Conservation (phyloP, 2,329 filamentous ascomycete species). For the Chaetomium sp. region DNA sequence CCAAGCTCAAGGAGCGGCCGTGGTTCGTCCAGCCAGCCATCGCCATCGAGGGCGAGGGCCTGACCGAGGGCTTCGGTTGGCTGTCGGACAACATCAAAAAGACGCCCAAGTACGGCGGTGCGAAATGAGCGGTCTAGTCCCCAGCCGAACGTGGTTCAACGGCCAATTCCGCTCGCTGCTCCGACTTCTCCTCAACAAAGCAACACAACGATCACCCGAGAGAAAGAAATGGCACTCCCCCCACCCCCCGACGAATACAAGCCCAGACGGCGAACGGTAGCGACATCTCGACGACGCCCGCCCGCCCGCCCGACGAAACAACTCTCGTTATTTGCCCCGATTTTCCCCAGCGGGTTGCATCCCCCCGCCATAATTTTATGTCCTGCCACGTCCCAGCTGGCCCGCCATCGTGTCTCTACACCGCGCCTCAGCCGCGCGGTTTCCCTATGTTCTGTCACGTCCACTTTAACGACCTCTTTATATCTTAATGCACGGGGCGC, state of each 20-base stretch:
- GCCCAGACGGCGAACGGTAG: background rate
- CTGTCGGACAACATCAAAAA: constrained; percentile 81
- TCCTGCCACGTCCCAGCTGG: constrained; percentile 2
- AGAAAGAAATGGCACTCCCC: background rate
- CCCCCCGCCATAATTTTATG: constrained; percentile 4
- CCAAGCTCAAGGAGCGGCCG: constrained; percentile 77
- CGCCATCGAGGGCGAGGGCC: constrained; percentile 77
- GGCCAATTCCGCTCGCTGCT: background rate
- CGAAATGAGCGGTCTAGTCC: constrained; percentile 18
- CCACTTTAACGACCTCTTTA: constrained; percentile 20
- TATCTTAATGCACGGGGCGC: constrained; percentile 22
- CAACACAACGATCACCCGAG: background rate
- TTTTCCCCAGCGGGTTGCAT: background rate
- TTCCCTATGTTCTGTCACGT: constrained; percentile 15
- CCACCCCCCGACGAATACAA: background rate
- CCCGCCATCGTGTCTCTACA: constrained; percentile 9
- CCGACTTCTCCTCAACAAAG: background rate
- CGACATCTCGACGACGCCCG: background rate
- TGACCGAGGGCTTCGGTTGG: constrained; percentile 81
- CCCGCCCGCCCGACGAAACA: background rate
- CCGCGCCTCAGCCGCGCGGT: background rate
- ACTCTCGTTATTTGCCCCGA: background rate
- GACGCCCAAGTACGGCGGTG: constrained; percentile 46
- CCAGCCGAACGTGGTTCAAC: background rate
- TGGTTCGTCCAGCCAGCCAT: constrained; percentile 86